phyloP scores from a whole-genome alignment of 352 stramenopile genomes.

The Blastocystis sp. region DNA sequence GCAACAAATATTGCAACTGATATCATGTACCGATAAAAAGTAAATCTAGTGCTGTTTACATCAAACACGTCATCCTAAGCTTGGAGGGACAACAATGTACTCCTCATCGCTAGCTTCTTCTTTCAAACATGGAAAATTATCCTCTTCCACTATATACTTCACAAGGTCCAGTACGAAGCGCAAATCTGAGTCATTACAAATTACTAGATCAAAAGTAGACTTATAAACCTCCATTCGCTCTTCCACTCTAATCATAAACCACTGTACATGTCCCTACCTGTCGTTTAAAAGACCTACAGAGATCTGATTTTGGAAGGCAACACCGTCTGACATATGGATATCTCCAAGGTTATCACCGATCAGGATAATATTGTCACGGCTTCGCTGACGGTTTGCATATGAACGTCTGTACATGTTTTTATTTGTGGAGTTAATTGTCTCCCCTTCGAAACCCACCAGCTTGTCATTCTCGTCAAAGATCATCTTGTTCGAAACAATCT shows the following conservation, averaged over 20 bases:
- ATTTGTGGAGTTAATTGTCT: constrained; percentile 50
- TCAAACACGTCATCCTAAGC: constrained; percentile 10
- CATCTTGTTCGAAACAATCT: constrained; percentile 60
- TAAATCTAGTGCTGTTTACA: not conserved
- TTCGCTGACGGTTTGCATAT: constrained; percentile 35
- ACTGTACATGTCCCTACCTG: not conserved
- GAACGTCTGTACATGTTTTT: constrained; percentile 50
- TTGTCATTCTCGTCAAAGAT: constrained; percentile 45
- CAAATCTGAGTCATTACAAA: constrained; percentile 49
- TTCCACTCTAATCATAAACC: not conserved
- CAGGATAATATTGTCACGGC: constrained; percentile 47
- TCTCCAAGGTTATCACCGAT: constrained; percentile 56
- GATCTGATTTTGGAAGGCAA: constrained; percentile 36
- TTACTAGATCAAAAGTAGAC: constrained; percentile 9
- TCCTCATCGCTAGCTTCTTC: not conserved
- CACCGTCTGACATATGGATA: constrained; percentile 50
- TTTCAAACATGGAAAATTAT: not conserved
- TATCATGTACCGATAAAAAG: not conserved
- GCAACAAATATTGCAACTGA: constrained; percentile 87
- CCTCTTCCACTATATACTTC: constrained; percentile 32
- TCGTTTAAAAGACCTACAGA: constrained; percentile 40
- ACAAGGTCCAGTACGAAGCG: not conserved
- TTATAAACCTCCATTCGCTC: constrained; percentile 14
- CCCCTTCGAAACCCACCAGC: constrained; percentile 19
- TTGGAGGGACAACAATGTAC: constrained; percentile 23